Evolutionary conservation across 768 basidiomycete species (phyloP).

Genomic region (Cystobasidiopsis lactophilus): DNA sequence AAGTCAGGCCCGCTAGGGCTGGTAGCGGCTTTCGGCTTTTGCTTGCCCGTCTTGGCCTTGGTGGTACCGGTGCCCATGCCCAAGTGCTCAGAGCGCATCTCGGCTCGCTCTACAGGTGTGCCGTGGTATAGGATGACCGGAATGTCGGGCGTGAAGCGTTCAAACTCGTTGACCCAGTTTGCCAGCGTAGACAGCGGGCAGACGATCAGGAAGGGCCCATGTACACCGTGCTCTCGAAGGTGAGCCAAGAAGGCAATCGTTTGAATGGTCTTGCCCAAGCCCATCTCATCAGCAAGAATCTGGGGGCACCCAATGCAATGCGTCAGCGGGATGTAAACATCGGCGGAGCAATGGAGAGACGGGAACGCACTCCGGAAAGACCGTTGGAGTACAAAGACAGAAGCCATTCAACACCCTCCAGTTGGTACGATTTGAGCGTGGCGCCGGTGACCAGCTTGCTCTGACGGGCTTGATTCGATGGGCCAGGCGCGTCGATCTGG

Average conservation of each 20-base stretch:
- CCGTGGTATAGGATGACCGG: constrained; percentile 85
- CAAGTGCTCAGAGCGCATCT: constrained; percentile 31
- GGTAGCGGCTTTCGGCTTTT: not conserved
- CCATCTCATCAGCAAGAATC: constrained; percentile 21
- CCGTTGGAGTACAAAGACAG: constrained; percentile 5
- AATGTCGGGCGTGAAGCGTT: constrained; percentile 21
- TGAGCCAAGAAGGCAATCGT: constrained; percentile 84
- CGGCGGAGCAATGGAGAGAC: not conserved
- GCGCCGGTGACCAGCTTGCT: constrained; percentile 64
- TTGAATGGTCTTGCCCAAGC: constrained; percentile 52
- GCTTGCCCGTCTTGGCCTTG: constrained; percentile 7
- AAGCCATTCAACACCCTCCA: constrained; percentile 75
- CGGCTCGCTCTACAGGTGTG: constrained; percentile 51
- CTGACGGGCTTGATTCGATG: constrained; percentile 29
- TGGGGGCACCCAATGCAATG: not conserved
- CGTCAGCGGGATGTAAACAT: not conserved
- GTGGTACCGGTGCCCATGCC: constrained; percentile 2
- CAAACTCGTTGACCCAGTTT: constrained; percentile 10
- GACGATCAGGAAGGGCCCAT: constrained; percentile 62
- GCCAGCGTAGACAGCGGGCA: constrained; percentile 70
- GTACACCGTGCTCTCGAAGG: constrained; percentile 46
- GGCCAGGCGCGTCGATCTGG: not conserved
- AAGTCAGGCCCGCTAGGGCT: constrained; percentile 7
- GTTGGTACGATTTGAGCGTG: constrained; percentile 66
- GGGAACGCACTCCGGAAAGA: constrained; percentile 2